Conservation (phyloP, 2,329 filamentous ascomycete species). For the Fusarium burgessii region DNA sequence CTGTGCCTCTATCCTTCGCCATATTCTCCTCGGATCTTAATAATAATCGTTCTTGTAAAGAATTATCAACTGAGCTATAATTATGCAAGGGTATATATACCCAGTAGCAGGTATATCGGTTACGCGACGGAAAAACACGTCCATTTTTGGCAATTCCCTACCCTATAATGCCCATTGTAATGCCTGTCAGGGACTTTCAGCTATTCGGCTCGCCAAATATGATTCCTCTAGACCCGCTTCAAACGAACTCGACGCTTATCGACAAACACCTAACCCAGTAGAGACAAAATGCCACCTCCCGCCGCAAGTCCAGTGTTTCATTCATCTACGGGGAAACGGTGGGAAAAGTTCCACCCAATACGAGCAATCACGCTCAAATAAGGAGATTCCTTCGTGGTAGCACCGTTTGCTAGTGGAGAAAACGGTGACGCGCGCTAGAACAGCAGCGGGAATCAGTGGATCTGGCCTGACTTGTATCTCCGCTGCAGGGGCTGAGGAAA, state of each 20-base stretch:
- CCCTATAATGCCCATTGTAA: neutral
- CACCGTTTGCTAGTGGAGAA: neutral
- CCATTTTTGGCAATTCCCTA: neutral
- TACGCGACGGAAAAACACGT: neutral
- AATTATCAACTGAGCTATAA: neutral
- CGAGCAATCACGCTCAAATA: neutral
- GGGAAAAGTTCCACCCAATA: neutral
- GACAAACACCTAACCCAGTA: neutral
- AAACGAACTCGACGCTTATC: neutral
- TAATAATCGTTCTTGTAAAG: fast-evolving
- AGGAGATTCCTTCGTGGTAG: neutral
- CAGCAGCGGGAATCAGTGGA: neutral
- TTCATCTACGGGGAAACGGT: neutral
- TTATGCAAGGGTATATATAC: neutral
- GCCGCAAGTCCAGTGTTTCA: neutral
- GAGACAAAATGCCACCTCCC: neutral
- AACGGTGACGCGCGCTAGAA: constrained; percentile 12
- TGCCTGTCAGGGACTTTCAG: fast-evolving
- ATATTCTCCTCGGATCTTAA: too few species aligned
- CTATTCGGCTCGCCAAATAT: neutral
- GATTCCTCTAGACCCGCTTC: neutral
- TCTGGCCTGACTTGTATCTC: neutral
- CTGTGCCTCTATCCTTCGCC: too few species aligned
- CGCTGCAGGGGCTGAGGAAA: neutral
- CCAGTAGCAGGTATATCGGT: neutral